These are phyloP conservation scores for Solanum virginianum DNA, from an alignment of 257 asterid genomes.

Conservation along the genomic window DNA sequence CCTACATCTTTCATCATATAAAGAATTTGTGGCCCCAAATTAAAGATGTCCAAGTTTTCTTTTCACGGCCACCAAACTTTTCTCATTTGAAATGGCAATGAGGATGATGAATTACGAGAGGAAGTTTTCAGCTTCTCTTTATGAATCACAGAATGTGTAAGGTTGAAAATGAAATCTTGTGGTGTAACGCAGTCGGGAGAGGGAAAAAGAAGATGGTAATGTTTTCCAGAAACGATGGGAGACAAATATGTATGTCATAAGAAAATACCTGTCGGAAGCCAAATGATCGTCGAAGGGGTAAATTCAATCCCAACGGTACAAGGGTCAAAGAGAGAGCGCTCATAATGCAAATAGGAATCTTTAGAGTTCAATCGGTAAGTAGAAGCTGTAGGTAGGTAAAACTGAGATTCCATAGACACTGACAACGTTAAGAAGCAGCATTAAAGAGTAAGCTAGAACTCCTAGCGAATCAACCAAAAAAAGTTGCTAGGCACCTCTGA, in stretches of 20 bases:
- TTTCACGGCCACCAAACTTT: too few relatives aligned
- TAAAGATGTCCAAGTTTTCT: too few relatives aligned
- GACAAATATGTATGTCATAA: background rate
- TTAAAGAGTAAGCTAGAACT: slow-evolving; percentile 11
- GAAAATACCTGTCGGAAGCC: background rate
- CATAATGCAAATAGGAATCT: background rate
- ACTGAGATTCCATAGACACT: background rate
- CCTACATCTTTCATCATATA: too few relatives aligned
- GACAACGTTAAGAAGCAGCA: background rate
- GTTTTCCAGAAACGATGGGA: background rate
- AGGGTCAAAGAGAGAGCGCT: background rate
- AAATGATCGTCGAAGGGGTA: background rate
- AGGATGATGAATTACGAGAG: slow-evolving; percentile 68
- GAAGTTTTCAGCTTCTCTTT: slow-evolving; percentile 59
- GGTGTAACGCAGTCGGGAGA: slow-evolving; percentile 1
- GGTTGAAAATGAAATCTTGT: slow-evolving; percentile 42
- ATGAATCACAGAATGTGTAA: too few relatives aligned
- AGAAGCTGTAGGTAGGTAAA: background rate
- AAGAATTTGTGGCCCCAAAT: too few relatives aligned
- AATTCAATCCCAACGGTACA: background rate
- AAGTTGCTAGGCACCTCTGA: slow-evolving; percentile 18
- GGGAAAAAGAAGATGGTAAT: background rate
- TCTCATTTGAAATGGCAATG: slow-evolving; percentile 43
- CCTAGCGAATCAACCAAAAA: slow-evolving; percentile 14
- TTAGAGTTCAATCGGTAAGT: background rate